Percentiles rank a stretch among this genome's conserved stretches.
phyloP scores from a whole-genome alignment of 345 rosid genomes.

The Melaleuca quinquenervia region DNA sequence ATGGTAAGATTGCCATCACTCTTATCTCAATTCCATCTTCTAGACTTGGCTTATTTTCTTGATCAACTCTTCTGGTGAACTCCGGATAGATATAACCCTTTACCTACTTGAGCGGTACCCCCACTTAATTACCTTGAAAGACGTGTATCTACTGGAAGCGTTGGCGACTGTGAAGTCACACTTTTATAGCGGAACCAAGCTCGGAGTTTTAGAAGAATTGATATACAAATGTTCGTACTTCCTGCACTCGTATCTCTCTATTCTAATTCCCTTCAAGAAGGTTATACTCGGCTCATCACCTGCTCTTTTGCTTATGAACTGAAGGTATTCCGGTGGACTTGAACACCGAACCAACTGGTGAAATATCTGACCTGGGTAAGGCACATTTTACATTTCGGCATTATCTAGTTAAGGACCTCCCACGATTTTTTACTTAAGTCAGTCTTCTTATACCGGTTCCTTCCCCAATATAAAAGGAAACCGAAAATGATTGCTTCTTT shows the following conservation, averaged over 20 bases:
- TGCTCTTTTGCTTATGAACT: no score
- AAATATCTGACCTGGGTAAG: not conserved
- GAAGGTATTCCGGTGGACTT: not conserved
- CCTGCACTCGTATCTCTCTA: no score
- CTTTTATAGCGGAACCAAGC: no score
- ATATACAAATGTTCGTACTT: no score
- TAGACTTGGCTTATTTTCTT: not conserved
- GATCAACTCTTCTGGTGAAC: not conserved
- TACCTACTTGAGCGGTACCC: not conserved
- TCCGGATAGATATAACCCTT: not conserved
- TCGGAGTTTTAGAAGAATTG: no score
- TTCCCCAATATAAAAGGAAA: no score
- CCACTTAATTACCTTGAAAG: not conserved
- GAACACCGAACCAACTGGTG: accelerated
- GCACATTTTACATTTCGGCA: not conserved
- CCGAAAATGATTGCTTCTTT: no score
- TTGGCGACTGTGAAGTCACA: accelerated
- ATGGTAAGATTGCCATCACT: not conserved
- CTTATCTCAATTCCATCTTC: not conserved
- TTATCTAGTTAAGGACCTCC: accelerated
- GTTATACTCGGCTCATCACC: no score
- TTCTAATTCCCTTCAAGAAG: no score
- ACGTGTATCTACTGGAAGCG: accelerated
- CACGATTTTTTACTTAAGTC: not conserved
- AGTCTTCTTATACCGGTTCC: not conserved